Evolutionary conservation across 257 asterid species (phyloP), one percentile per base, ranked within the genome.

Genomic region (Nicotiana undulata): DNA sequence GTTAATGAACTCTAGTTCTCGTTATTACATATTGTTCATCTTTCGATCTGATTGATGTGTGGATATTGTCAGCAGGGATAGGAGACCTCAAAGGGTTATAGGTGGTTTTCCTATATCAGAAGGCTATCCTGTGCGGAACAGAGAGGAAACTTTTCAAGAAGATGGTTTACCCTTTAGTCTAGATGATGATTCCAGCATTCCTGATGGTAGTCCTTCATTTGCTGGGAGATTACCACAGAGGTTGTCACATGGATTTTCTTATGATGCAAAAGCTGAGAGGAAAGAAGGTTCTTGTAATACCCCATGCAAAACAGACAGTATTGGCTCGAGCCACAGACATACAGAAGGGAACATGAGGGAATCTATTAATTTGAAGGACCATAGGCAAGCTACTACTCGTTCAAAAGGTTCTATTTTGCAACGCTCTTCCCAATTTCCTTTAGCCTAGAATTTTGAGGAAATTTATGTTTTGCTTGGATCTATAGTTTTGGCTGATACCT

Each of bases 161-260:
- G 91, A 90, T 87, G 85, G 88, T 82, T 88, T 94, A 72, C 96
- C 96, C 28, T 91, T 91, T 83, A 87, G 85, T 81, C 90, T 90
- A 26, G 97, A 94, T 86, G 90, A 86, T 8, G 95, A 91, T 87
- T 82, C 89, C 81, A 78, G 89, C 63, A 88, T 86, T 76, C 90
- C 90, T 77, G 90, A 76, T 56, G 81, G 88, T 51, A 88, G 86
- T 82, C 90, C 91, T 67, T 89, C 96, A 72, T 83, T 83, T 81
- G 74, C 81, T 29, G 87, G 86, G 89, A 88, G 65, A 85, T 80
- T 90, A 75, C 87, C 91, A 80, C 77, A 85, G 82, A 87, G 72
- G 87, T 80, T 89, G 79, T 81, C 89, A 72, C 72, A 85, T 84
- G 95, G 93, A 68, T 93, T 93, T 89, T 88, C 98, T 83, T 86